Conservation (phyloP, 768 basidiomycete genomes). For the Agaricus subrufescens region DNA sequence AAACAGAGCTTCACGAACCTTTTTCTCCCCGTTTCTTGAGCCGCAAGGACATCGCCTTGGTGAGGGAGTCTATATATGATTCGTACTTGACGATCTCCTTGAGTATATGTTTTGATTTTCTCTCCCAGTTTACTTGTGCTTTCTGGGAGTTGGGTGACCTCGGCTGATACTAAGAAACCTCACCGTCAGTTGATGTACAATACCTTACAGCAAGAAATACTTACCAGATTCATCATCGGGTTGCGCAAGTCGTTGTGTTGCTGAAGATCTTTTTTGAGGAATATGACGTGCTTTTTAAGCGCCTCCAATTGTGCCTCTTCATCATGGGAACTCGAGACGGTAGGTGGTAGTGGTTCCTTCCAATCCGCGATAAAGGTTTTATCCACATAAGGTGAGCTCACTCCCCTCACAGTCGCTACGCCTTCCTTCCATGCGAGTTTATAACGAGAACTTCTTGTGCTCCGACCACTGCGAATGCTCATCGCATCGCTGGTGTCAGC, state of each 20-base stretch:
- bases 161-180: slow-evolving; percentile 63
- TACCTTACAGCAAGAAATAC: slow-evolving; percentile 4
- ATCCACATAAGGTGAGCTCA: slow-evolving; percentile 73
- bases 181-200: slow-evolving; percentile 11
- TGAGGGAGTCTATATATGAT: slow-evolving; percentile 88
- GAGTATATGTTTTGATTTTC: slow-evolving; percentile 82
- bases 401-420: slow-evolving; percentile 55
- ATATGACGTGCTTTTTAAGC: slow-evolving; percentile 72
- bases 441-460: slow-evolving; percentile 47
- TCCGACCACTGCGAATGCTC: slow-evolving; percentile 53
- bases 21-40: slow-evolving; percentile 91
- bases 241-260: slow-evolving; percentile 78
- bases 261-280: slow-evolving; percentile 74
- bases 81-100: slow-evolving; percentile 95
- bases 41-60: slow-evolving; percentile 76
- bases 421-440: slow-evolving; percentile 72
- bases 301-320: slow-evolving; percentile 94
- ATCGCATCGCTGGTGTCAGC: slow-evolving; percentile 53
- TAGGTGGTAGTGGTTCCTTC: slow-evolving; percentile 86
- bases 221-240: slow-evolving; percentile 78
- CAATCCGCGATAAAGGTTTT: slow-evolving; percentile 84
- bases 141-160: slow-evolving; percentile 70
- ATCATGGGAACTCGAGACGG: slow-evolving; percentile 79
- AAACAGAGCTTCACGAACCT: slow-evolving; percentile 23
- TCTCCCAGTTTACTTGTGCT: slow-evolving; percentile 89